Conservation (phyloP, 257 asterid species). For the Plantago elongata region DNA sequence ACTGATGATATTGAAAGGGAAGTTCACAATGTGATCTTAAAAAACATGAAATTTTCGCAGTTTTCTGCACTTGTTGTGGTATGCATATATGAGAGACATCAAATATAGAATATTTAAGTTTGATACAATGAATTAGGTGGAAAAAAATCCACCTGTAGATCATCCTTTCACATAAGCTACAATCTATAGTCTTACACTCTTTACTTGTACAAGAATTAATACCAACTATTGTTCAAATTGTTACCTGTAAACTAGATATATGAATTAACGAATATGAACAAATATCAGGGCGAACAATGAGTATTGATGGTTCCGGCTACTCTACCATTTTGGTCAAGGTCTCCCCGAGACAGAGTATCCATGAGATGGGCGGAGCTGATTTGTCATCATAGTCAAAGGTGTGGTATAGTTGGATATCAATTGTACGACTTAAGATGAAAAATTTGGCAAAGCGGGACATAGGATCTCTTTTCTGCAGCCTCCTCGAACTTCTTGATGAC, state of each 20-base stretch:
- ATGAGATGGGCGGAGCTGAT: neutral
- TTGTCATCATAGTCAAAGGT: no score
- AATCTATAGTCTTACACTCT: no score
- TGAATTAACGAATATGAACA: constrained; percentile 28
- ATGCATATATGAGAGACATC: no score
- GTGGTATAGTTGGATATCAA: constrained; percentile 18
- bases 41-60: neutral
- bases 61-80: neutral
- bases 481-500: constrained; percentile 56
- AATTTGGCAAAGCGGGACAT: constrained; percentile 55
- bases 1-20: neutral
- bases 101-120: neutral
- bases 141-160: neutral
- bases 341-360: neutral
- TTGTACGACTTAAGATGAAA: constrained; percentile 69
- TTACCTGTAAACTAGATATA: constrained; percentile 5
- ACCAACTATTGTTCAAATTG: constrained; percentile 15
- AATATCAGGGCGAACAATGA: constrained; percentile 6
- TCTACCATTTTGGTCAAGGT: neutral
- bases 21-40: neutral
- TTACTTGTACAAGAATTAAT: constrained; percentile 12
- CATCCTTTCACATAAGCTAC: neutral
- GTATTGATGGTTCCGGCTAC: neutral
- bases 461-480: constrained; percentile 49
- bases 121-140: neutral